Evolutionary conservation across 306 rosid genomes (phyloP), one percentile per base, ranked within the genome.

Genomic region (Betula pendula): DNA sequence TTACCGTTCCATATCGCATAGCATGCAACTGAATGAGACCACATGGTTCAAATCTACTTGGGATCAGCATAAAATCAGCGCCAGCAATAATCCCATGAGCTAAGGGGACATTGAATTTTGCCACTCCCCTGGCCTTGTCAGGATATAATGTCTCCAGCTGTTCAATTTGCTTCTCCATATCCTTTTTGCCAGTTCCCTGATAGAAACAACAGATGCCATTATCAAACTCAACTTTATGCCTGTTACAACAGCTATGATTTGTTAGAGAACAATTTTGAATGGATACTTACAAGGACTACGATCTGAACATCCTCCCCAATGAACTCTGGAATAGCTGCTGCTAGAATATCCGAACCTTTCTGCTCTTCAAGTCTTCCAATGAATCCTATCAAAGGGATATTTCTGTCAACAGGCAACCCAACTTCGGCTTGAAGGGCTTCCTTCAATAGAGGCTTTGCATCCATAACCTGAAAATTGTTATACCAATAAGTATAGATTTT

Each of bases 281-380:
- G 12, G 50, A 65, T 78, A 76, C 97, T 80, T 82, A 95, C 99
- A 70, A 95, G 98, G 80, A 92, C 83, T 47, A 92, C 88, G 55
- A 95, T 74, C 74, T 95, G 99, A 73, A 89, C 89, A 71, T 89
- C 71, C 84, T 88, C 89, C 45, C 62, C 50, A 17, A 86, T 77
- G 68, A 95, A 87, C 69, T 86, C 75, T 0, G 96, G 88, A 82
- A 95, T 91, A 44, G 99, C 96, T 69, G 80, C 98, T 38, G 77
- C 91, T 51, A 95, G 91, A 82, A 95, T 92, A 84, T 95, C 99
- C 8, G 99, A 90, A 76, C 99, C 99, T 77, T 95, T 95, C 82
- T 95, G 99, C 85, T 95, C 99, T 81, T 95, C 99, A 40, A 95
- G 94, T 69, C 99, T 92, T 55, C 99, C 99, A 29, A 95, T 88